These are phyloP conservation scores for Fusarium praegraminearum DNA, from an alignment of 2,329 filamentous ascomycete genomes.

Conservation along the genomic window DNA sequence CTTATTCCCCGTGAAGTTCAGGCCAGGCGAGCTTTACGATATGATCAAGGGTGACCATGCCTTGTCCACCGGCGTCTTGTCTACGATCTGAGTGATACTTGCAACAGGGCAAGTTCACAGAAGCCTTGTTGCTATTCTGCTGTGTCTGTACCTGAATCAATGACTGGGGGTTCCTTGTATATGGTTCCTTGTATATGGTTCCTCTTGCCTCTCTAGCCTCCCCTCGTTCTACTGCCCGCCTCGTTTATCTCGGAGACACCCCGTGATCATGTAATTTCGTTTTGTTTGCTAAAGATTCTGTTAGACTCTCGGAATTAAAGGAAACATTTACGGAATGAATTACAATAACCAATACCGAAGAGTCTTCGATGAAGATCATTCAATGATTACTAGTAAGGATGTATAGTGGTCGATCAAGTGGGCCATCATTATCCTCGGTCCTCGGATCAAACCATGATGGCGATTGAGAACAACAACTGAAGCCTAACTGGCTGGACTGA, in stretches of 20 bases:
- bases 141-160: not conserved
- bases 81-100: not conserved
- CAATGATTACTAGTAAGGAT: not conserved
- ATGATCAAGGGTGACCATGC: not conserved
- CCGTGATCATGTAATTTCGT: not conserved
- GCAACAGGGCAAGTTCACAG: not conserved
- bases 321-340: not conserved
- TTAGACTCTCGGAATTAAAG: not conserved
- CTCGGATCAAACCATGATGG: not conserved
- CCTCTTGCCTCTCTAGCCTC: not conserved
- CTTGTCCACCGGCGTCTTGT: not conserved
- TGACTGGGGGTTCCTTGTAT: not conserved
- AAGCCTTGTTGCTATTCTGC: not conserved
- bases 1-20: not conserved
- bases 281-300: not conserved
- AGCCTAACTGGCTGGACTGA: not conserved
- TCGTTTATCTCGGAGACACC: not conserved
- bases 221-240: not conserved
- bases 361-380: slow-evolving; percentile 13
- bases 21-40: not conserved
- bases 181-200: not conserved
- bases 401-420: not conserved
- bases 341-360: slow-evolving; percentile 2
- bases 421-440: not conserved
- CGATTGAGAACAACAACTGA: not conserved